Evolutionary conservation across 495 filamentous ascomycete species (phyloP), one percentile per base, ranked within the genome.

Genomic region (Aspergillus incahuasiensis): DNA sequence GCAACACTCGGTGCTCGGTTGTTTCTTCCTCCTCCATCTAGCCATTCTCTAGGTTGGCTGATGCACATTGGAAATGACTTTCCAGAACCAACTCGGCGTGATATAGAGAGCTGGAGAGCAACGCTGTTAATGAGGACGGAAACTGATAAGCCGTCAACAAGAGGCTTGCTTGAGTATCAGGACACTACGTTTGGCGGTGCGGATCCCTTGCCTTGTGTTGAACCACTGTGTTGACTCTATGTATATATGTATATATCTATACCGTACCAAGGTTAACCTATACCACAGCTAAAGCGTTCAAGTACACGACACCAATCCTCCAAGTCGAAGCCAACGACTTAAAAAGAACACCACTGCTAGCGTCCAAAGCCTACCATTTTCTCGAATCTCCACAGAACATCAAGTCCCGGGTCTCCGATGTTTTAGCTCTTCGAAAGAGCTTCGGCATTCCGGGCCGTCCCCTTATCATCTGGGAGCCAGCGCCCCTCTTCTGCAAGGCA

Each of bases 41-140:
- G 59, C 47, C 40, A 15, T 21, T 79, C 83, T 25, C 73, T 95
- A 13, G 89, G 87, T 48, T 94, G 89, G 88, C 84, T 92, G 52
- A 79, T 96, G 39, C 89, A 95, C 65, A 77, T 79, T 52, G 91
- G 92, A 40, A 78, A 76, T 40, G 91, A 96, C 70, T 95, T 96
- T 57, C 89, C 90, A 0, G 20, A 65, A 0, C 57, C 75, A 3
- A 71, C 89, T 24, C 75, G 77, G 52, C 54, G 75, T 3, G 67
- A 70, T 4, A 77, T 96, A 43, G 58, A 74, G 19, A 71, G 75
- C 34, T 92, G 91, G 86, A 68, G 80, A 8, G 89, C 86, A 2
- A 78, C 78, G 0, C 80, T 80, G 41, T 47, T 82, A n/a, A 71
- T 92, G 74, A 85, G 30, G 84, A 82, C 43, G 88, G 86, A 84